Evolutionary conservation across 73 alveolate genomes (phyloP), one percentile per base, ranked within the genome.

Genomic region (Blepharisma stoltei): DNA sequence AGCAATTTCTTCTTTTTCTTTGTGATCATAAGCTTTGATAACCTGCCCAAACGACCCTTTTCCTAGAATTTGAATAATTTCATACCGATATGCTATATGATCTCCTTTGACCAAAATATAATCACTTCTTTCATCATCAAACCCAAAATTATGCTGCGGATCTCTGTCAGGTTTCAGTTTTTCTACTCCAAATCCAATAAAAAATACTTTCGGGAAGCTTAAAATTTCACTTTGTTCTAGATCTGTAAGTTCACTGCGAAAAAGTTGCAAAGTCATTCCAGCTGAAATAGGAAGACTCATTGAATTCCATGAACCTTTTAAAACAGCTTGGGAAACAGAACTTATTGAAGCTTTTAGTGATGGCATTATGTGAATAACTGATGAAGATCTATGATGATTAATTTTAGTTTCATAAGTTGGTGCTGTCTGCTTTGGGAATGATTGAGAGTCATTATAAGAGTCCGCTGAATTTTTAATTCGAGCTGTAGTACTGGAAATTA

Each of bases 141-240:
- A 93, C 18, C 93, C 97, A 50, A 73, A 52, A 70, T 87, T 90
- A 37, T 77, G 21, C 52, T 53, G 45, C 14, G 53, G 25, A 6
- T 41, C 85, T 7, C 25, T 4, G 7, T 48, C 47, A 21, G 18
- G 25, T 38, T 27, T 43, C 8, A 7, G 41, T 66, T 78, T 67
- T 14, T 25, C n/a, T 18, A 21, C 3, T 21, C 38, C 54, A 55
- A 48, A 21, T 18, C 85, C 77, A 6, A 81, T 20, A 55, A 50
- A 81, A 21, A 52, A 81, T 6, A 81, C 48, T 21, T 23, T 54
- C 73, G 76, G 70, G 78, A 9, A 53, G 11, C 75, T 80, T 6
- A 78, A 5, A 0, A 78, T 54, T 38, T 81, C 89, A 27, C 47
- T 37, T 73, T 78, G 27, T 78, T 81, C 86, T 9, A 7, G 73